Conservation (phyloP, 1,284 basidiomycete species). For the Leccinum fallax region DNA sequence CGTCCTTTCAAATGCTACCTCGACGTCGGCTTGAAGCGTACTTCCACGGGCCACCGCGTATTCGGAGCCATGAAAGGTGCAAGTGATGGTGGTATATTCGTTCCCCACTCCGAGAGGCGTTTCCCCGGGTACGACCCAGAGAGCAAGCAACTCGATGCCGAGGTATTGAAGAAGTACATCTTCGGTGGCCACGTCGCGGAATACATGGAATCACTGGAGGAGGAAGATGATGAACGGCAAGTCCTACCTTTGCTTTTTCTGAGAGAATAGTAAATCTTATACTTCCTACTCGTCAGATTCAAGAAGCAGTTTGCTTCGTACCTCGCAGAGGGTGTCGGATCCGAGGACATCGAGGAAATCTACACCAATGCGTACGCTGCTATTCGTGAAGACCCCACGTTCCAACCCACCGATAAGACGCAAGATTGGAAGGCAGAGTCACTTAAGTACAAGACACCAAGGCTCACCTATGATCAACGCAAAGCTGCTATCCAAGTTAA, state of each 20-base stretch:
- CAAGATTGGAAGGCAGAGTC: slow-evolving; percentile 92
- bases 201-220: slow-evolving; percentile 99
- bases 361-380: slow-evolving; percentile 89
- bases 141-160: slow-evolving; percentile 91
- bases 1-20: slow-evolving; percentile 99
- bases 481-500: slow-evolving; percentile 77
- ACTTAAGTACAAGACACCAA: slow-evolving; percentile 71
- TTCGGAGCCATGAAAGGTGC: slow-evolving; percentile 99
- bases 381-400: slow-evolving; percentile 93
- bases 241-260: slow-evolving; percentile 22
- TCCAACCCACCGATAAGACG: slow-evolving; percentile 91
- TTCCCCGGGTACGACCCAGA: slow-evolving; percentile 99
- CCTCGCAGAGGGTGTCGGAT: slow-evolving; percentile 94
- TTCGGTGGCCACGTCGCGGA: slow-evolving; percentile 98
- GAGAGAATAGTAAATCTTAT: slow-evolving; percentile 9
- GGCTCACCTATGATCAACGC: slow-evolving; percentile 81
- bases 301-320: slow-evolving; percentile 98
- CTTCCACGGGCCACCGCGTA: slow-evolving; percentile 96
- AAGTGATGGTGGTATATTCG: slow-evolving; percentile 96
- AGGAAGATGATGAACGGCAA: slow-evolving; percentile 97
- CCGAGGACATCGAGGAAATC: slow-evolving; percentile 97
- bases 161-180: slow-evolving; percentile 98
- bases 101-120: slow-evolving; percentile 97
- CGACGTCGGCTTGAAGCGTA: slow-evolving; percentile 98
- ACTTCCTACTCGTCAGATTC: slow-evolving; percentile 59